Evolutionary conservation across 768 basidiomycete species (phyloP), one percentile per base, ranked within the genome.

Genomic region (Psilocybe subaeruginosa): DNA sequence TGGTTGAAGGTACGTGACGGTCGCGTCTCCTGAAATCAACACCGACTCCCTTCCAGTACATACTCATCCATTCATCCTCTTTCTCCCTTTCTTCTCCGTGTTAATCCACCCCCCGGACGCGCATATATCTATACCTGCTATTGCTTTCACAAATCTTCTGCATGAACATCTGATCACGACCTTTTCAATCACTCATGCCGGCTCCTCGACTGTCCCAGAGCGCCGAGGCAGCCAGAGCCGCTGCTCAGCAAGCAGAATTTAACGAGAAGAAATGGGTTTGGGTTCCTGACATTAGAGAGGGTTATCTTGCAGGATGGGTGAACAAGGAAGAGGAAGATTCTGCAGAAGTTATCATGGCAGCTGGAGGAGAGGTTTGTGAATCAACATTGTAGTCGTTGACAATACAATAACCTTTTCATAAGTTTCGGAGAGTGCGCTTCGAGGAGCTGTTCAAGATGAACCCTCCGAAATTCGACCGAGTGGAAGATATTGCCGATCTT

Each of bases 251-350:
- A 72, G 93, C 94, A 8, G 94, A 96, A 74, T 97, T 95, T 76
- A 96, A 95, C 73, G 94, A 95, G 82, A 97, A 96, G 89, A 93
- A 90, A 79, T 97, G 96, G 92, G 95, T 98, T 5, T 99, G 97
- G 97, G 91, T 96, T 27, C 94, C 95, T 2, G 96, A 99, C 74
- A 85, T 90, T 60, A 87, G 85, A 72, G 91, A 95, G 66, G 97
- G 97, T 0, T 99, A 98, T 74, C 85, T 97, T 51, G 91, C 95
- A 48, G 96, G 95, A 59, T 97, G 93, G 93, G 91, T 98, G 27
- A 85, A 93, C 61, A 87, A 85, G 64, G 95, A 96, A 71, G 89
- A 94, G 56, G 89, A 88, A 29, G 93, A 95, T 62, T 76, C 84
- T 14, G 93, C 88, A 2, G 88, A 96, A 67, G 90, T 98, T 14